Evolutionary conservation across 2,329 filamentous ascomycete species (phyloP).

Genomic region (Talaromyces sp.): DNA sequence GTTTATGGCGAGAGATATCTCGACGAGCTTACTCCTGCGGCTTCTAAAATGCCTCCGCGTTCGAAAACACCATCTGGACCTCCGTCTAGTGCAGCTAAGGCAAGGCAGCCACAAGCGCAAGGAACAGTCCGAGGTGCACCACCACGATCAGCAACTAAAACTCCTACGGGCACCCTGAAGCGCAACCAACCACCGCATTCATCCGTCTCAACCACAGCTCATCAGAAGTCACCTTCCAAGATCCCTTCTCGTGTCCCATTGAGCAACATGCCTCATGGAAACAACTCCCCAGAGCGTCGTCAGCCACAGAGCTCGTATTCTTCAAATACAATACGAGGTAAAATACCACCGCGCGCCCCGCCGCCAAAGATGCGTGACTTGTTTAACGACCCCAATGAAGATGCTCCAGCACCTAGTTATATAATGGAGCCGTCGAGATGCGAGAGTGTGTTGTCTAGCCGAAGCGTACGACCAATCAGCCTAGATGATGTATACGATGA

Average conservation of each 20-base stretch:
- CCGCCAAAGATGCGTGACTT: constrained; percentile 92
- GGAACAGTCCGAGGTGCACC: constrained; percentile 32
- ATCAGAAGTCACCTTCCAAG: constrained; percentile 40
- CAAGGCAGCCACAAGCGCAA: constrained; percentile 20
- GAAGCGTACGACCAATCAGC: constrained; percentile 52
- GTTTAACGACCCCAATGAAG: constrained; percentile 47
- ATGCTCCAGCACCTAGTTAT: constrained; percentile 18
- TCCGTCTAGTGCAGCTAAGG: constrained; percentile 21
- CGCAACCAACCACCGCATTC: constrained; percentile 26
- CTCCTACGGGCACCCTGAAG: constrained; percentile 38
- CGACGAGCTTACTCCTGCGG: constrained; percentile 64
- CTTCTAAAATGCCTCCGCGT: constrained; percentile 60
- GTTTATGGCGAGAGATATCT: constrained; percentile 90
- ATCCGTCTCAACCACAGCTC: not conserved
- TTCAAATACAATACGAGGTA: constrained; percentile 39
- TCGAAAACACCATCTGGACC: constrained; percentile 41
- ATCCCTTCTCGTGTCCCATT: constrained; percentile 43
- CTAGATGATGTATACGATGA: constrained; percentile 88
- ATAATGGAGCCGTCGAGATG: constrained; percentile 42
- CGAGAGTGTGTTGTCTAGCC: constrained; percentile 43
- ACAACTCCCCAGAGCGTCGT: constrained; percentile 75
- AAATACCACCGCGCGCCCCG: constrained; percentile 47
- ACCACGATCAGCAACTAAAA: constrained; percentile 41
- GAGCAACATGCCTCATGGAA: constrained; percentile 44
- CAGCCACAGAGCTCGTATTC: constrained; percentile 37